A percentile compares a stretch with the other conserved stretches of the same genome.
phyloP scores from a whole-genome alignment of 2,329 filamentous ascomycete genomes.

The Conoideocrella luteorostrata region DNA sequence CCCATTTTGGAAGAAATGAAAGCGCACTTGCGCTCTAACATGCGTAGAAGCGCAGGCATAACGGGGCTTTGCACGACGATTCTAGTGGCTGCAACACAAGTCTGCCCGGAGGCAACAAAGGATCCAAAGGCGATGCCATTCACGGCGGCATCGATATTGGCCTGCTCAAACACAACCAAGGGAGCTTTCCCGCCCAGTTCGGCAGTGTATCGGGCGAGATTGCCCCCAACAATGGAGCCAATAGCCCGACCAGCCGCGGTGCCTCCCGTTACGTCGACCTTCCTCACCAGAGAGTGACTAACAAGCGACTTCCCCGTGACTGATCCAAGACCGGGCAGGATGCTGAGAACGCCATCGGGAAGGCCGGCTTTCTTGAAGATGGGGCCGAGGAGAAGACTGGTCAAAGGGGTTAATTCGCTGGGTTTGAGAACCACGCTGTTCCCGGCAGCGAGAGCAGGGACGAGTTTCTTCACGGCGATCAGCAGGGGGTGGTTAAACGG shows the following conservation, averaged over 20 bases:
- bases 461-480: slow-evolving; percentile 54
- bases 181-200: slow-evolving; percentile 69
- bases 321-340: slow-evolving; percentile 49
- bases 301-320: slow-evolving; percentile 48
- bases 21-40: slow-evolving; percentile 58
- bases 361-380: slow-evolving; percentile 62
- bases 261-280: slow-evolving; percentile 72
- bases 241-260: slow-evolving; percentile 64
- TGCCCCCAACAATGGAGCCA: slow-evolving; percentile 57
- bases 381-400: slow-evolving; percentile 51
- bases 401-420: slow-evolving; percentile 56
- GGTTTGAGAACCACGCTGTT: slow-evolving; percentile 57
- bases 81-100: slow-evolving; percentile 63
- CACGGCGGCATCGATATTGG: slow-evolving; percentile 59
- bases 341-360: slow-evolving; percentile 62
- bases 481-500: slow-evolving; percentile 54
- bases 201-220: slow-evolving; percentile 63
- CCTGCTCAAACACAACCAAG: slow-evolving; percentile 59
- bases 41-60: slow-evolving; percentile 56
- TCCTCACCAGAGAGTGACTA: slow-evolving; percentile 47
- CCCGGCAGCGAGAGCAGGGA: slow-evolving; percentile 52
- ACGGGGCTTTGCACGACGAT: slow-evolving; percentile 67
- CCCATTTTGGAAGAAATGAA: slow-evolving; percentile 50
- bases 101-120: slow-evolving; percentile 50
- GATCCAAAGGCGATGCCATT: slow-evolving; percentile 60